phyloP scores from a whole-genome alignment of 2,329 filamentous ascomycete species.

The Cephalotrichum gorgonifer region DNA sequence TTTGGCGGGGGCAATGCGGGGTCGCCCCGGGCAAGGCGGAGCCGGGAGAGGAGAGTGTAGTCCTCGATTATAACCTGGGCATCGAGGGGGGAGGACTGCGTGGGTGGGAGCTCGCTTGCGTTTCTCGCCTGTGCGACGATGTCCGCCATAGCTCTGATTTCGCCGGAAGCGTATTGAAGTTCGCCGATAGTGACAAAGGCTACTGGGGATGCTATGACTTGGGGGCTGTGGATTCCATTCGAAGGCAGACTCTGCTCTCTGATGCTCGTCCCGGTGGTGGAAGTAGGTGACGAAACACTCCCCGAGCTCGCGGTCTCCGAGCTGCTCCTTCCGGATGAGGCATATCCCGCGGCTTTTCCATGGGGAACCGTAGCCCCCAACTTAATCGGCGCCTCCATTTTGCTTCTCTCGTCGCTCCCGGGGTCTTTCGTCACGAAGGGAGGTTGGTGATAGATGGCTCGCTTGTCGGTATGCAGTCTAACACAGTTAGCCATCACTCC shows the following conservation, averaged over 20 bases:
- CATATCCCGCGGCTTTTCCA: neutral
- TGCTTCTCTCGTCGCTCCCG: neutral
- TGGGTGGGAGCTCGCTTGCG: constrained; percentile 20
- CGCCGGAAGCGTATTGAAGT: constrained; percentile 7
- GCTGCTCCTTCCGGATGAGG: neutral
- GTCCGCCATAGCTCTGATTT: constrained; percentile 19
- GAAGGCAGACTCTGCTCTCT: neutral
- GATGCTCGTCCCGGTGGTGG: neutral
- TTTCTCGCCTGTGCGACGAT: constrained; percentile 19
- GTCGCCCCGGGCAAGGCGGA: constrained; percentile 16
- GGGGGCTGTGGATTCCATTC: neutral
- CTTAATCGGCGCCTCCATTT: neutral
- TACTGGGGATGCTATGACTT: neutral
- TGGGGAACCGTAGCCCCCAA: neutral
- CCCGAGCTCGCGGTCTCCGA: neutral
- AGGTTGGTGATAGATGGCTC: too few species aligned
- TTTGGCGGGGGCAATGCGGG: constrained; percentile 7
- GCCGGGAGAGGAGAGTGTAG: constrained; percentile 16
- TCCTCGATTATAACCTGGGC: constrained; percentile 18
- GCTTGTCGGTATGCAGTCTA: too few species aligned
- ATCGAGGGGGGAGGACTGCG: constrained; percentile 16
- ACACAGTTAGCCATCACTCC: too few species aligned
- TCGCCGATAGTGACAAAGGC: neutral
- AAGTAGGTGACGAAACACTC: neutral
- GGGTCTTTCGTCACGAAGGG: too few species aligned